phyloP scores from a whole-genome alignment of 106 monocot species.

The Amphibolis antarctica region DNA sequence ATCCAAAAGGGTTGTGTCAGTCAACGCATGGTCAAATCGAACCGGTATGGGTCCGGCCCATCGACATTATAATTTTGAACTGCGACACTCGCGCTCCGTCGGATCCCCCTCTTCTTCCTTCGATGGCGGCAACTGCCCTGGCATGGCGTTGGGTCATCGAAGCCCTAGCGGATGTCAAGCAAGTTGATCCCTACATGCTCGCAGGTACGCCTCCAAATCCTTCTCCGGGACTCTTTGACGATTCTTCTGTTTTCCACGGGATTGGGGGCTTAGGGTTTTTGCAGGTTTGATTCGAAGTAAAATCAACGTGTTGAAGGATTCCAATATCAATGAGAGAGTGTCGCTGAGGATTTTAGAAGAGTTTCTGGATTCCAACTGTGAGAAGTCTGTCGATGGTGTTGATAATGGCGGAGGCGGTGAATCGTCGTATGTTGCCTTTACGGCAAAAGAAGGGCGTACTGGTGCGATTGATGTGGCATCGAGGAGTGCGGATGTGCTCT shows the following conservation, averaged over 20 bases:
- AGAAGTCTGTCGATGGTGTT: not conserved
- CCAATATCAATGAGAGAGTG: conserved; percentile 4
- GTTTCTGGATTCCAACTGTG: not conserved
- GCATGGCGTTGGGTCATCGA: conserved; percentile 25
- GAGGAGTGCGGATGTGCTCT: conserved; percentile 7
- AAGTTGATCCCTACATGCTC: conserved; percentile 9
- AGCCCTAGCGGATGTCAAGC: conserved; percentile 16
- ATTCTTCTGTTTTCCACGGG: not conserved
- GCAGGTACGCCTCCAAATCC: conserved; percentile 1
- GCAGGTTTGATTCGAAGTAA: conserved; percentile 10
- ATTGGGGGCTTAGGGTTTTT: not conserved
- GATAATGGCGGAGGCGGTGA: not conserved
- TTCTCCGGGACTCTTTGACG: no score
- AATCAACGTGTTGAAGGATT: not conserved
- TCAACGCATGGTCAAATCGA: no score
- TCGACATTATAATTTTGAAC: no score
- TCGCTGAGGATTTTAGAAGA: conserved; percentile 15
- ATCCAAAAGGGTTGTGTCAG: no score
- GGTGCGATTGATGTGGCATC: not conserved
- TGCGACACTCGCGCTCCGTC: no score
- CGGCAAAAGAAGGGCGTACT: not conserved
- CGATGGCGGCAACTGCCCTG: not conserved
- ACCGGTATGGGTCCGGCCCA: no score
- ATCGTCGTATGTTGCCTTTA: not conserved
- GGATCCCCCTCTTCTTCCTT: no score